phyloP scores from a whole-genome alignment of 352 stramenopile species.

The Globisporangium canariense region DNA sequence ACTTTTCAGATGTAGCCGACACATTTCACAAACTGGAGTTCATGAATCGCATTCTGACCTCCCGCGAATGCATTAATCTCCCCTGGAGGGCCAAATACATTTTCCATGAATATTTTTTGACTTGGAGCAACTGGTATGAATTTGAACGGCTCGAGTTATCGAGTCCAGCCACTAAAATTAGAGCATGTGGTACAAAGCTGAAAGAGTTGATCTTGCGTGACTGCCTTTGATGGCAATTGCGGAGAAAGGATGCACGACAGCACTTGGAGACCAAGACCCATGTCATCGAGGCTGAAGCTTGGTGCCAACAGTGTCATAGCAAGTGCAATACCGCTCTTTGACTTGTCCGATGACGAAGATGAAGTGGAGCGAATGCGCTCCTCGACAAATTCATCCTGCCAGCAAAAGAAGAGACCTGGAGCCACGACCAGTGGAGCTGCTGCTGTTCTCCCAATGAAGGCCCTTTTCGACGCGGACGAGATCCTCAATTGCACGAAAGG shows the following conservation, averaged over 20 bases:
- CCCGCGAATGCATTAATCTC: background rate
- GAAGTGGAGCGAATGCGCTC: background rate
- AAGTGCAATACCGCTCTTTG: constrained; percentile 34
- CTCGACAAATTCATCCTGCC: constrained; percentile 13
- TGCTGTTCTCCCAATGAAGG: background rate
- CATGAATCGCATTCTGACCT: background rate
- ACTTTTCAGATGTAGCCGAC: constrained; percentile 18
- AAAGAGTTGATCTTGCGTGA: background rate
- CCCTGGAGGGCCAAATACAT: background rate
- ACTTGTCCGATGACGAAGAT: constrained; percentile 21
- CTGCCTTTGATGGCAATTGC: background rate
- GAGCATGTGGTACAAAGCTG: background rate
- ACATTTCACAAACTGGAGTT: background rate
- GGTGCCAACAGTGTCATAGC: constrained; percentile 23
- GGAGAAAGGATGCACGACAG: background rate
- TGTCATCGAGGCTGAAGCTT: constrained; percentile 19
- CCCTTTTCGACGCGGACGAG: constrained; percentile 13
- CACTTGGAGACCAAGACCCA: background rate
- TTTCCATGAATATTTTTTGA: background rate
- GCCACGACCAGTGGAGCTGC: background rate
- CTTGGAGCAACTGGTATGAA: background rate
- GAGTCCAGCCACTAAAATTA: background rate
- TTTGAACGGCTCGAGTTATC: background rate
- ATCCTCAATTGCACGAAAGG: background rate
- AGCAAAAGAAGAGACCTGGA: constrained; percentile 20